Conservation (phyloP, 2,329 filamentous ascomycete genomes). For the Verticillium isaacii region DNA sequence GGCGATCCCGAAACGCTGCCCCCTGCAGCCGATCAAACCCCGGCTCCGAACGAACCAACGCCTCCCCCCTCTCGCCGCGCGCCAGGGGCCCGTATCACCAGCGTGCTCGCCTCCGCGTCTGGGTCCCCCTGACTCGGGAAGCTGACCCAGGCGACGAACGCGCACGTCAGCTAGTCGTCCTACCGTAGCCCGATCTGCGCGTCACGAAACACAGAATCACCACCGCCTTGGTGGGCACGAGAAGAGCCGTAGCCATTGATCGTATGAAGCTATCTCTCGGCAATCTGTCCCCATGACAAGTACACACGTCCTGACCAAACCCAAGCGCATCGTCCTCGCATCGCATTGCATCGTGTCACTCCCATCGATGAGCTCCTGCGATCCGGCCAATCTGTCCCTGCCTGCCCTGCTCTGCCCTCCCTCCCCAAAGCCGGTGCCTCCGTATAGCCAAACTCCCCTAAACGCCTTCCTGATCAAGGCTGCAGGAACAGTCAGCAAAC, state of each 20-base stretch:
- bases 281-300: not conserved
- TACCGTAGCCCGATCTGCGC: not conserved
- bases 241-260: not conserved
- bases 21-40: constrained; percentile 17
- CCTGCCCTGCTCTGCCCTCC: not conserved
- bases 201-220: not conserved
- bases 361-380: not conserved
- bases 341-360: not conserved
- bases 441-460: not conserved
- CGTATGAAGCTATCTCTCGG: not conserved
- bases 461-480: not conserved
- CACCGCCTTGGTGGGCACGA: not conserved
- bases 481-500: not conserved
- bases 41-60: constrained; percentile 1
- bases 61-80: not conserved
- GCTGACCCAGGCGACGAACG: not conserved
- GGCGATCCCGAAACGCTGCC: constrained; percentile 13
- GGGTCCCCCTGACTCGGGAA: not conserved
- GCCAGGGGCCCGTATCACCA: not conserved
- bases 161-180: not conserved
- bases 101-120: not conserved
- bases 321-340: not conserved
- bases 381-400: not conserved
- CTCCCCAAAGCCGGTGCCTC: not conserved
- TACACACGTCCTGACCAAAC: not conserved